Percentiles rank a stretch among this genome's conserved stretches.
These are phyloP conservation scores for Rhodotorula graminis DNA, from an alignment of 768 basidiomycete genomes.

Conservation along the genomic window DNA sequence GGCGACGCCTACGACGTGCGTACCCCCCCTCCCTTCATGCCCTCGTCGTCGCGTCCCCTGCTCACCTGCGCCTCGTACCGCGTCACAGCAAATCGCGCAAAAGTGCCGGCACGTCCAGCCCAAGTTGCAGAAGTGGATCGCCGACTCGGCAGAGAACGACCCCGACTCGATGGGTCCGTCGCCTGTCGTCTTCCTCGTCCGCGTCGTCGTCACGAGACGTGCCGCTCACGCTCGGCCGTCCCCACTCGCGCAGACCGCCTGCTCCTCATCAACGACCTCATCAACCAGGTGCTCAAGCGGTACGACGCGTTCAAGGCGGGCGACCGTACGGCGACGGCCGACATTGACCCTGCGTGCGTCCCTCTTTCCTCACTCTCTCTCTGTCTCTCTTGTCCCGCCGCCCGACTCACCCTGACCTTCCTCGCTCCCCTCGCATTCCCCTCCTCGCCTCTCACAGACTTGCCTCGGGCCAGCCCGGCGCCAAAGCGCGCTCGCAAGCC, in stretches of 20 bases:
- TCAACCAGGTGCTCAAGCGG: constrained; percentile 82
- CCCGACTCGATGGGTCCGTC: constrained; percentile 77
- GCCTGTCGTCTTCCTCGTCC: neutral
- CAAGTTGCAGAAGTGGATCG: constrained; percentile 96
- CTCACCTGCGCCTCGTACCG: too few relatives aligned
- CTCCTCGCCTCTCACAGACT: neutral
- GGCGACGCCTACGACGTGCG: constrained; percentile 91
- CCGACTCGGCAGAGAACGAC: constrained; percentile 82
- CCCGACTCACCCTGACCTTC: too few relatives aligned
- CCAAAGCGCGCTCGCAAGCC: constrained; percentile 30
- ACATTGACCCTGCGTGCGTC: constrained; percentile 49
- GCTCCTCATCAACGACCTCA: constrained; percentile 93
- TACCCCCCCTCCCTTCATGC: constrained; percentile 21
- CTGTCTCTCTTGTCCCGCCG: neutral
- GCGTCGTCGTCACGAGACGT: too few relatives aligned
- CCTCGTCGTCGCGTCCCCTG: too few relatives aligned
- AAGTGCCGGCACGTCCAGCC: constrained; percentile 77
- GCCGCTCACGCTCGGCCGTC: neutral
- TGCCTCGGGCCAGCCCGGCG: constrained; percentile 6
- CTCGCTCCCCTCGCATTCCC: too few relatives aligned
- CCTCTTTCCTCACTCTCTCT: neutral
- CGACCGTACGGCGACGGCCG: constrained; percentile 59
- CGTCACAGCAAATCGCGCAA: constrained; percentile 75
- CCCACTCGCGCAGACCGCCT: constrained; percentile 66
- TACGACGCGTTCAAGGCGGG: constrained; percentile 92